phyloP scores from a whole-genome alignment of 345 rosid species.

The Microthlaspi erraticum region DNA sequence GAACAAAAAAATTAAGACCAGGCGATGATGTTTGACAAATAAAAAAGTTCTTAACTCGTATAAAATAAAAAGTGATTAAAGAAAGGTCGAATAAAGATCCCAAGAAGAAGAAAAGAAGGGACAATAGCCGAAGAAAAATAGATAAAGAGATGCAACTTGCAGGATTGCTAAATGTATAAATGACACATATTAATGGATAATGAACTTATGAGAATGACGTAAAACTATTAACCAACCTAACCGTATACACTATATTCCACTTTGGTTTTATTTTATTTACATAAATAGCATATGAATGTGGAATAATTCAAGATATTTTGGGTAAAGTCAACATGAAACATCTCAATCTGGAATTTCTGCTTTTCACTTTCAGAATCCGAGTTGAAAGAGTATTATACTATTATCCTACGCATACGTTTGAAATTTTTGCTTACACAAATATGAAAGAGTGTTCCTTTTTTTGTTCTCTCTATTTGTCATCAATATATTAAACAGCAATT shows the following conservation, averaged over 20 bases:
- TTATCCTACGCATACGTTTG: slow-evolving; percentile 10
- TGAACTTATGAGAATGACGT: neutral
- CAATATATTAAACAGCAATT: neutral
- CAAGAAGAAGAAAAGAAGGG: slow-evolving; percentile 3
- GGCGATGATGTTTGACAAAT: slow-evolving; percentile 16
- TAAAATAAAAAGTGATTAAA: neutral
- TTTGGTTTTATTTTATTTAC: neutral
- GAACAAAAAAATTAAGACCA: neutral
- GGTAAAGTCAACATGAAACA: slow-evolving; percentile 26
- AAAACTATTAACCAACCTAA: slow-evolving; percentile 5
- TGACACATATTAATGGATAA: slow-evolving; percentile 1
- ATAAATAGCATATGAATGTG: neutral
- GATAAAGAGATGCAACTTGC: slow-evolving; percentile 28
- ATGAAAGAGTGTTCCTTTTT: neutral
- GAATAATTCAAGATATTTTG: slow-evolving; percentile 4
- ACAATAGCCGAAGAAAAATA: slow-evolving; percentile 2
- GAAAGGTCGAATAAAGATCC: neutral
- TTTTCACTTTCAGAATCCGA: neutral
- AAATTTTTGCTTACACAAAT: neutral
- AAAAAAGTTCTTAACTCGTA: neutral
- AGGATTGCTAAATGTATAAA: neutral
- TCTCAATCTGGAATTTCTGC: slow-evolving; percentile 13
- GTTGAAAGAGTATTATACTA: slow-evolving; percentile 2
- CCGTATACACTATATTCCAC: neutral
- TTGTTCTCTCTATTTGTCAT: neutral